A percentile compares a stretch with the other conserved stretches of the same genome.
Conservation (phyloP, 139 green algal species). For the Limnomonas spitsbergensis region DNA sequence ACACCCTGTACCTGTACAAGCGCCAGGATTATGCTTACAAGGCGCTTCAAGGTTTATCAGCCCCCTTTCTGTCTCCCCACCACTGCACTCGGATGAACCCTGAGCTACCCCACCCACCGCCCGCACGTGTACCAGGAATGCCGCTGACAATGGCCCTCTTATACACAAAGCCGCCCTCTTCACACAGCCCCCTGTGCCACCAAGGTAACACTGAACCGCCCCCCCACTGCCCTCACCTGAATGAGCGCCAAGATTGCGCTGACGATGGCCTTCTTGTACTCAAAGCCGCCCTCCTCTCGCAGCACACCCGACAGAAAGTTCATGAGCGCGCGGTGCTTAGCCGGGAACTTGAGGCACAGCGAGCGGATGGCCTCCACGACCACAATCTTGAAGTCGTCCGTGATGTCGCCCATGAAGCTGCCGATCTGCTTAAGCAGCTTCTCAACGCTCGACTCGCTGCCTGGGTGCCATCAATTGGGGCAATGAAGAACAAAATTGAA, state of each 20-base stretch:
- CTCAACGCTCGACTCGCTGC: slow-evolving; percentile 93
- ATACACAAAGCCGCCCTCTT: slow-evolving; percentile 96
- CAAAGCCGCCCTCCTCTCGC: slow-evolving; percentile 86
- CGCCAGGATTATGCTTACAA: too few species aligned
- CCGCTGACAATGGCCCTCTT: slow-evolving; percentile 94
- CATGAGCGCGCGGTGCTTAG: slow-evolving; percentile 94
- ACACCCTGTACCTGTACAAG: too few species aligned
- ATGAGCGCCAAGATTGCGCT: slow-evolving; percentile 92
- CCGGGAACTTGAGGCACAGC: slow-evolving; percentile 96
- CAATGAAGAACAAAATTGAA: slow-evolving; percentile 63
- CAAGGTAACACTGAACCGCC: too few species aligned
- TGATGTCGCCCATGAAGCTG: slow-evolving; percentile 97
- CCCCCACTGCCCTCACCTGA: slow-evolving; percentile 35
- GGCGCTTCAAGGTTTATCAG: too few species aligned
- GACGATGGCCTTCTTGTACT: slow-evolving; percentile 98
- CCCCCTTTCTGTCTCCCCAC: too few species aligned
- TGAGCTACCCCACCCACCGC: too few species aligned
- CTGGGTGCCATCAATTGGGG: slow-evolving; percentile 69
- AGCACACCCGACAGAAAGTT: slow-evolving; percentile 89
- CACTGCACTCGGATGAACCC: too few species aligned
- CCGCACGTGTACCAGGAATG: slow-evolving; percentile 89
- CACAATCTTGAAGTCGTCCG: slow-evolving; percentile 99
- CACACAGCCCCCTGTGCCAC: too few species aligned
- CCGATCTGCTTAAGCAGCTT: slow-evolving; percentile 98
- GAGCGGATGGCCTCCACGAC: slow-evolving; percentile 94